These are phyloP conservation scores for Rhododendron vialii DNA, from an alignment of 148 eudicot species.

Conservation along the genomic window DNA sequence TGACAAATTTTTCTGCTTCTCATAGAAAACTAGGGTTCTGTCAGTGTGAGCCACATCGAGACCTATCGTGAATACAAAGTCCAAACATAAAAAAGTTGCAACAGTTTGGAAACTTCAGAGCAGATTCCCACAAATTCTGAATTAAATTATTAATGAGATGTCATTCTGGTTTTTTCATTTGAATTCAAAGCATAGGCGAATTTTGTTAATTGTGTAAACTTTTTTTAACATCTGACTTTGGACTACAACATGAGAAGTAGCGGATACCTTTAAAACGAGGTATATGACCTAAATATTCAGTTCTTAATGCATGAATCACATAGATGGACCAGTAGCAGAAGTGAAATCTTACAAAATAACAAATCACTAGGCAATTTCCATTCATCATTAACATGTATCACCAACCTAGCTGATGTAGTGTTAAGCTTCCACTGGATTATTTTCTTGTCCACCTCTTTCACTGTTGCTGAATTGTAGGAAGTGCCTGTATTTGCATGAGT, in stretches of 20 bases:
- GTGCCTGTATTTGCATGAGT: slow-evolving; percentile 22
- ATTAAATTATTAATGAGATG: background rate
- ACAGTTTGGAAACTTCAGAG: slow-evolving; percentile 13
- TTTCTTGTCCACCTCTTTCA: slow-evolving; percentile 39
- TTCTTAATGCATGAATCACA: background rate
- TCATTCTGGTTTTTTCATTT: background rate
- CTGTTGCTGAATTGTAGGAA: slow-evolving; percentile 10
- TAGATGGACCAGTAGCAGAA: background rate
- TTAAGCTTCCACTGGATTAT: slow-evolving; percentile 90
- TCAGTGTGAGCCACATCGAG: slow-evolving; percentile 93
- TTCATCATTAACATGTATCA: background rate
- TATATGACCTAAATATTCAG: background rate
- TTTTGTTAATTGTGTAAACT: too few species aligned
- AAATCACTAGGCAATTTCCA: background rate
- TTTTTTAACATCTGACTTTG: background rate
- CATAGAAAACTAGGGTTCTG: slow-evolving; percentile 76
- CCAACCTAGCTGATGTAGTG: slow-evolving; percentile 95
- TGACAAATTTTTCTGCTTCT: slow-evolving; percentile 78
- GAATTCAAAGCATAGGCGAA: background rate
- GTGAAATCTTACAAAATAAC: slow-evolving; percentile 1
- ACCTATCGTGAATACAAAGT: slow-evolving; percentile 40
- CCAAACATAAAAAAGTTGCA: slow-evolving; percentile 19
- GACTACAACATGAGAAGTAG: background rate
- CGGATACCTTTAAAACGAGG: background rate
- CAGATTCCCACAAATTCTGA: background rate